Evolutionary conservation across 192 early-diverging fungal species (phyloP).

Genomic region (Phycomyces blakesleeanus): DNA sequence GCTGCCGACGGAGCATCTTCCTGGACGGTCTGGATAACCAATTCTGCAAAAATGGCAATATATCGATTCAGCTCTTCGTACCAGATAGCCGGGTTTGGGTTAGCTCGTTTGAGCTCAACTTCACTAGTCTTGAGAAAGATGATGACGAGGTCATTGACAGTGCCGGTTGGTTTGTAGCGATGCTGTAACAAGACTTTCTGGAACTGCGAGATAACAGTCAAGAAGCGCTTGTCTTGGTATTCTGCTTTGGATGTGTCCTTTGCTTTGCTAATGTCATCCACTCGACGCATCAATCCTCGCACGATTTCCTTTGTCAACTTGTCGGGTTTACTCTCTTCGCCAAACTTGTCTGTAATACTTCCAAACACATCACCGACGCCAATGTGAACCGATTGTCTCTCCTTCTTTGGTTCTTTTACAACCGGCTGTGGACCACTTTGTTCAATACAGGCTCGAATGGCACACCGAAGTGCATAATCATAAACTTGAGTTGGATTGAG

Average conservation of each 20-base stretch:
- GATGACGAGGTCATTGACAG: conserved; percentile 44
- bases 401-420: conserved; percentile 9
- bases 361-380: conserved; percentile 27
- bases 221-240: conserved; percentile 47
- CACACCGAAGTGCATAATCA: conserved; percentile 37
- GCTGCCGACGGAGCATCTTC: conserved; percentile 35
- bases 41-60: conserved; percentile 40
- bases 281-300: conserved; percentile 34
- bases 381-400: conserved; percentile 20
- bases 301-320: conserved; percentile 45
- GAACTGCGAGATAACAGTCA: conserved; percentile 29
- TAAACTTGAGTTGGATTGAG: conserved; percentile 30
- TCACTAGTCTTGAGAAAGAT: conserved; percentile 42
- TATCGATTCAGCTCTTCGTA: conserved; percentile 40
- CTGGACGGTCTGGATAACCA: conserved; percentile 43
- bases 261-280: conserved; percentile 45
- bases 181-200: conserved; percentile 38
- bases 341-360: conserved; percentile 27
- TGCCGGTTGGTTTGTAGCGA: conserved; percentile 39
- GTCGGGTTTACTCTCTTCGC: conserved; percentile 27
- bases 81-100: conserved; percentile 34
- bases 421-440: conserved; percentile 2
- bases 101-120: conserved; percentile 22
- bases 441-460: conserved; percentile 30
- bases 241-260: conserved; percentile 37